Evolutionary conservation across 73 alveolate species (phyloP).

Genomic region (Symbiodinium natans): DNA sequence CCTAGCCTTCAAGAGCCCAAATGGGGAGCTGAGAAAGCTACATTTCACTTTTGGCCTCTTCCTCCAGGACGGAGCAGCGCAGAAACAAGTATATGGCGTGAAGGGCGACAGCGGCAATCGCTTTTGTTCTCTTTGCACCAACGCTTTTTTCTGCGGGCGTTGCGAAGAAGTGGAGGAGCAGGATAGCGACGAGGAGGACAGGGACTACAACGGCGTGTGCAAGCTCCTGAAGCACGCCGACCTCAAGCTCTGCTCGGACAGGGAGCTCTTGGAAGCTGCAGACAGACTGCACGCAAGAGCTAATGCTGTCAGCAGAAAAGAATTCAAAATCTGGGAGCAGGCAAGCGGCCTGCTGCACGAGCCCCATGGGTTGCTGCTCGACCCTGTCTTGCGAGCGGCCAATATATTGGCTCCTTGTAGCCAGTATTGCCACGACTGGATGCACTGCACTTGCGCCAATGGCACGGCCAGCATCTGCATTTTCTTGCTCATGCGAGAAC

Average conservation of each 20-base stretch:
- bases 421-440: constrained; percentile 12
- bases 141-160: neutral
- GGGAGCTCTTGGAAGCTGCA: neutral
- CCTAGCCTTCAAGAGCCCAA: neutral
- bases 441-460: neutral
- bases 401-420: neutral
- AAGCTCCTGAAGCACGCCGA: neutral
- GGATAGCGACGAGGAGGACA: neutral
- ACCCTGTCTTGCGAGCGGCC: neutral
- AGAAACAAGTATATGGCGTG: neutral
- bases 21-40: neutral
- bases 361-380: neutral
- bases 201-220: neutral
- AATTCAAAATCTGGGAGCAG: constrained; percentile 13
- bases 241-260: neutral
- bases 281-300: neutral
- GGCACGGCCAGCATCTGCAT: neutral
- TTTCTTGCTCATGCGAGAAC: neutral
- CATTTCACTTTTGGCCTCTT: neutral
- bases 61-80: constrained; percentile 24
- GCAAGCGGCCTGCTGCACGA: neutral
- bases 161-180: neutral
- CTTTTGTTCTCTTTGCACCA: neutral
- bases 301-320: neutral
- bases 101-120: constrained; percentile 19